A percentile compares a stretch with the other conserved stretches of the same genome.
These are phyloP conservation scores for Arthrobotrys iridis DNA, from an alignment of 2,329 filamentous ascomycete genomes.

Conservation along the genomic window DNA sequence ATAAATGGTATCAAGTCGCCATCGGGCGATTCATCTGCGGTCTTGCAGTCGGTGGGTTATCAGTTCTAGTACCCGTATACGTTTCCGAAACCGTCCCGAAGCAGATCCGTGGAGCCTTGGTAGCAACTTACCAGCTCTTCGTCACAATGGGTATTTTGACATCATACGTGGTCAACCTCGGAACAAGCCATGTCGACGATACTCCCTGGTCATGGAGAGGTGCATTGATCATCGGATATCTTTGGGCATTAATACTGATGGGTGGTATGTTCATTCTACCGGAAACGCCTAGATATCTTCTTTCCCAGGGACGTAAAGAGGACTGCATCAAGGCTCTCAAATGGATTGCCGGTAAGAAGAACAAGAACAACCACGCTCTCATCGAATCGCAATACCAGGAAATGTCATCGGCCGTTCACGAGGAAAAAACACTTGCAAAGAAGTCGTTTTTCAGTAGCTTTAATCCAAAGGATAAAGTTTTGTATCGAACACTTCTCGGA, in stretches of 20 bases:
- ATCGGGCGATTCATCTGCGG: slow-evolving; percentile 74
- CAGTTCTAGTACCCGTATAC: slow-evolving; percentile 74
- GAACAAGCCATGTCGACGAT: slow-evolving; percentile 45
- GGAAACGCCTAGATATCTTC: slow-evolving; percentile 66
- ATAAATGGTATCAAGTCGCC: slow-evolving; percentile 72
- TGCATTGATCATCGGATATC: slow-evolving; percentile 69
- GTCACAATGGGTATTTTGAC: slow-evolving; percentile 75
- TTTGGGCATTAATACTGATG: slow-evolving; percentile 68
- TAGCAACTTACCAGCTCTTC: slow-evolving; percentile 74
- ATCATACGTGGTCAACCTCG: slow-evolving; percentile 68
- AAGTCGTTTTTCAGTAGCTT: slow-evolving; percentile 74
- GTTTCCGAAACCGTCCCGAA: slow-evolving; percentile 74
- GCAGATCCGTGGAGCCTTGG: slow-evolving; percentile 72
- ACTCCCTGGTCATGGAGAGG: slow-evolving; percentile 70
- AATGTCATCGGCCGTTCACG: slow-evolving; percentile 66
- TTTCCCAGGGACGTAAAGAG: slow-evolving; percentile 55
- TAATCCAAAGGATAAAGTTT: slow-evolving; percentile 71
- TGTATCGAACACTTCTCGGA: slow-evolving; percentile 72
- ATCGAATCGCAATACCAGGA: slow-evolving; percentile 64
- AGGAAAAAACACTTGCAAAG: slow-evolving; percentile 64
- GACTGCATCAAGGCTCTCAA: slow-evolving; percentile 55
- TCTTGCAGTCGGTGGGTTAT: slow-evolving; percentile 72
- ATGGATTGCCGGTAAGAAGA: slow-evolving; percentile 57
- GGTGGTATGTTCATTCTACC: slow-evolving; percentile 67
- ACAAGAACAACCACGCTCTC: slow-evolving; percentile 52